Evolutionary conservation across 495 filamentous ascomycete species (phyloP).

Genomic region (Neurospora tetraspora): DNA sequence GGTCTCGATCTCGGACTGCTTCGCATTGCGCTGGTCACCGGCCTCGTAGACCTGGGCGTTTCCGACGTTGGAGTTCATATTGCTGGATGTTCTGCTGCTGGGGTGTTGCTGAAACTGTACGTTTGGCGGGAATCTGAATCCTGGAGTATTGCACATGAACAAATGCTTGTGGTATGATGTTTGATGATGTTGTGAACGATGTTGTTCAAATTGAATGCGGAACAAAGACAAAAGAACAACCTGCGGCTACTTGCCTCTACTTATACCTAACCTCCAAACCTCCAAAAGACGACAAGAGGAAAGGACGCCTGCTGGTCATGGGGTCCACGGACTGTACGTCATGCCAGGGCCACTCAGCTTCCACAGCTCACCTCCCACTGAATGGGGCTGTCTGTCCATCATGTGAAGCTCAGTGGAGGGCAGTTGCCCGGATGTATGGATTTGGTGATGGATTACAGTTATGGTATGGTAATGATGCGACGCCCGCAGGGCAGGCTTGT

Average conservation of each 20-base stretch:
- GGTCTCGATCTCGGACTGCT: constrained; percentile 43
- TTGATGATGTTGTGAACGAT: neutral
- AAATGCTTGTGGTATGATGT: neutral
- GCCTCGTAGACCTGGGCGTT: constrained; percentile 32
- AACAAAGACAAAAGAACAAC: neutral
- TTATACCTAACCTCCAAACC: neutral
- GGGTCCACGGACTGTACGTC: neutral
- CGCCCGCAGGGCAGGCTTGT: neutral
- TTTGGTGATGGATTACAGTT: neutral
- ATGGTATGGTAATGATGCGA: neutral
- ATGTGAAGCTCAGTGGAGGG: neutral
- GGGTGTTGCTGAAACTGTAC: neutral
- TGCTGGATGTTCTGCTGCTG: neutral
- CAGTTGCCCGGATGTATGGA: neutral
- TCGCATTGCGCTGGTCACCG: constrained; percentile 61
- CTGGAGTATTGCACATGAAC: neutral
- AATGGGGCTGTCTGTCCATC: neutral
- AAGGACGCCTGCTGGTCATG: neutral
- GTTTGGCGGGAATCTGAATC: neutral
- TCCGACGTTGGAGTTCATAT: constrained; percentile 30
- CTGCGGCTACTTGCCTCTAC: neutral
- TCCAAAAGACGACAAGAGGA: neutral
- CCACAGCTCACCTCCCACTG: neutral
- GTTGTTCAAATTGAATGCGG: neutral
- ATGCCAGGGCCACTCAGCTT: neutral